Evolutionary conservation across 164 flowering plant species (phyloP).

Genomic region (Berberis thunbergii): DNA sequence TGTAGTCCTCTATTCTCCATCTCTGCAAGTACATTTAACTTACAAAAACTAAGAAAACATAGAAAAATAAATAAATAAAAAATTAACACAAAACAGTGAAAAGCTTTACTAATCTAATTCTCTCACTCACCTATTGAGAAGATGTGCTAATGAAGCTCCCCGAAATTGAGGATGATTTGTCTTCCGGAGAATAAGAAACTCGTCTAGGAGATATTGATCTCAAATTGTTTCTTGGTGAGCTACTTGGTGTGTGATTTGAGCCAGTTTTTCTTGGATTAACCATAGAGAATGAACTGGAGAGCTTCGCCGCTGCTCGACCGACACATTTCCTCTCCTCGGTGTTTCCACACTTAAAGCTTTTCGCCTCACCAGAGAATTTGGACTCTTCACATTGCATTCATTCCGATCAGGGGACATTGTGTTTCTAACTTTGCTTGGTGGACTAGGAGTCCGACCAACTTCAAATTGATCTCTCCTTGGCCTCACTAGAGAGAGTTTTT

Average conservation of each 20-base stretch:
- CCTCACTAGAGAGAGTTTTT: slow-evolving; percentile 16
- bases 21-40: slow-evolving; percentile 22
- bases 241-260: slow-evolving; percentile 25
- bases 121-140: slow-evolving; percentile 49
- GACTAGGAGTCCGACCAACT: slow-evolving; percentile 1
- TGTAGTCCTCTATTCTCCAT: slow-evolving; percentile 26
- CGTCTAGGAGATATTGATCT: slow-evolving; percentile 11
- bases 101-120: too few relatives aligned
- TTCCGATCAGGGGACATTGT: slow-evolving; percentile 13
- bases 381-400: slow-evolving; percentile 28
- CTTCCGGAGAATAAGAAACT: slow-evolving; percentile 17
- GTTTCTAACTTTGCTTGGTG: slow-evolving; percentile 15
- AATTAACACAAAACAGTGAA: too few relatives aligned
- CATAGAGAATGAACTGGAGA: slow-evolving; percentile 56
- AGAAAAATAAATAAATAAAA: too few relatives aligned
- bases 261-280: slow-evolving; percentile 20
- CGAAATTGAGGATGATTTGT: slow-evolving; percentile 24
- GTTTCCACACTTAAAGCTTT: slow-evolving; percentile 33
- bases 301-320: neutral
- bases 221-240: slow-evolving; percentile 35
- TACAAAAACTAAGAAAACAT: too few relatives aligned
- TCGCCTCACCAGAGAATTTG: slow-evolving; percentile 29
- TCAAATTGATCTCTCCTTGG: slow-evolving; percentile 24
- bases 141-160: slow-evolving; percentile 26
- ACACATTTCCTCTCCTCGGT: slow-evolving; percentile 7